These are phyloP conservation scores for Leucogyrophana mollusca DNA, from an alignment of 768 basidiomycete species.

Conservation along the genomic window DNA sequence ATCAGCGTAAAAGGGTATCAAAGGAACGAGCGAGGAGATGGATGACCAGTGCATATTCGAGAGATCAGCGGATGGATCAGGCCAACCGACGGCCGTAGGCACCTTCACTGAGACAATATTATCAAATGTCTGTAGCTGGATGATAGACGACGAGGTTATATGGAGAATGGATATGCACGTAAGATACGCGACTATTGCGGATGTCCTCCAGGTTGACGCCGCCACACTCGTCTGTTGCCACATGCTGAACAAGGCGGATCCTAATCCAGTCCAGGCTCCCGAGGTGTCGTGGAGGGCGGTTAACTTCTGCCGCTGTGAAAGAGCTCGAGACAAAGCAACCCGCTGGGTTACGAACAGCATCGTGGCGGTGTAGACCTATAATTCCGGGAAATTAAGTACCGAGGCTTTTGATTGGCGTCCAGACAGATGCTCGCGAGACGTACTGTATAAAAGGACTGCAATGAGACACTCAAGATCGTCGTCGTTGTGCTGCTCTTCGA, in stretches of 20 bases:
- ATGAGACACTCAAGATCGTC: background rate
- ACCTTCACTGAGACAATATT: background rate
- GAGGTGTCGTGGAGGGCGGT: constrained; percentile 10
- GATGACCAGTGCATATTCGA: too few relatives aligned
- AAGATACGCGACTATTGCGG: constrained; percentile 9
- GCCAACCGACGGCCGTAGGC: too few relatives aligned
- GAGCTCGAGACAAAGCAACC: constrained; percentile 4
- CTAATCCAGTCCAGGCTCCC: constrained; percentile 10
- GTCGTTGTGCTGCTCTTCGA: background rate
- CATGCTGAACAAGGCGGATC: constrained; percentile 5
- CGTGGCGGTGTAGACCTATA: background rate
- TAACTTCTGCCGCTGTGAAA: constrained; percentile 6
- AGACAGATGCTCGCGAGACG: background rate
- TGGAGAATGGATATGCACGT: constrained; percentile 8
- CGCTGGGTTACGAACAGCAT: constrained; percentile 10
- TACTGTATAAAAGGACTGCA: background rate
- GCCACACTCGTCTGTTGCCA: constrained; percentile 8
- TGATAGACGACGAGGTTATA: constrained; percentile 6
- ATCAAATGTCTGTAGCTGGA: constrained; percentile 2
- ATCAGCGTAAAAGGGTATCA: too few relatives aligned
- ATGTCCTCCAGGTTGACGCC: constrained; percentile 3
- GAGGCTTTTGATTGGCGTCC: too few relatives aligned
- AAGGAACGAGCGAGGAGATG: too few relatives aligned
- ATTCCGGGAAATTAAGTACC: too few relatives aligned
- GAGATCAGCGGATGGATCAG: too few relatives aligned